These are phyloP conservation scores for Casuarina equisetifolia DNA, from an alignment of 306 rosid genomes.

Conservation along the genomic window DNA sequence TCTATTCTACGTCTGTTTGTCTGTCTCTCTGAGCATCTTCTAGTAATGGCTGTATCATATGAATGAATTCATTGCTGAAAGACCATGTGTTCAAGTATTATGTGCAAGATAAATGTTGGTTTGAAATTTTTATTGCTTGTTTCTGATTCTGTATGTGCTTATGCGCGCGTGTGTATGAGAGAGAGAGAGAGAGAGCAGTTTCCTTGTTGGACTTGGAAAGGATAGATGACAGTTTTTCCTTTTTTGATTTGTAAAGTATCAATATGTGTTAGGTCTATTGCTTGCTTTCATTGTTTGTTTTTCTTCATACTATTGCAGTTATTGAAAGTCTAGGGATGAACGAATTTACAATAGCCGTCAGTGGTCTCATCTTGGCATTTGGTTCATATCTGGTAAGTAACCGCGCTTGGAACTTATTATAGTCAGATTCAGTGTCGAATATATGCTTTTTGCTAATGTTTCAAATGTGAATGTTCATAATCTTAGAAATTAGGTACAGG, in stretches of 20 bases:
- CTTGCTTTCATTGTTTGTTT: conserved; percentile 4
- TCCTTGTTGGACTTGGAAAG: neutral
- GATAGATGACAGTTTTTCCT: conserved; percentile 7
- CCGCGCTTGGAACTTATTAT: conserved; percentile 1
- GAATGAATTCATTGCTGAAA: neutral
- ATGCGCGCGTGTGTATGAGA: neutral
- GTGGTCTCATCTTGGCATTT: conserved; percentile 50
- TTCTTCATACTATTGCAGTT: conserved; percentile 46
- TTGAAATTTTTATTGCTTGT: neutral
- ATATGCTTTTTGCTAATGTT: neutral
- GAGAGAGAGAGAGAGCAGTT: neutral
- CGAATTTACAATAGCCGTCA: conserved; percentile 31
- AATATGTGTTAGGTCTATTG: conserved; percentile 10
- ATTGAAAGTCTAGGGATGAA: conserved; percentile 72
- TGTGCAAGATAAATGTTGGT: neutral
- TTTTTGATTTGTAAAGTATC: neutral
- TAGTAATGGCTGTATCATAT: neutral
- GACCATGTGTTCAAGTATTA: neutral
- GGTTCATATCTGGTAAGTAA: conserved; percentile 81
- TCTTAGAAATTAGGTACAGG: neutral
- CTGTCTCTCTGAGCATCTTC: neutral
- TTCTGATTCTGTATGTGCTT: conserved; percentile 19
- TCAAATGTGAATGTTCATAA: neutral
- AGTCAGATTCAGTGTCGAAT: conserved; percentile 10
- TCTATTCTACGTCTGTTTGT: too few species aligned